Evolutionary conservation across 345 rosid genomes (phyloP), one percentile per base, ranked within the genome.

Genomic region (Aquilaria yunnanensis): DNA sequence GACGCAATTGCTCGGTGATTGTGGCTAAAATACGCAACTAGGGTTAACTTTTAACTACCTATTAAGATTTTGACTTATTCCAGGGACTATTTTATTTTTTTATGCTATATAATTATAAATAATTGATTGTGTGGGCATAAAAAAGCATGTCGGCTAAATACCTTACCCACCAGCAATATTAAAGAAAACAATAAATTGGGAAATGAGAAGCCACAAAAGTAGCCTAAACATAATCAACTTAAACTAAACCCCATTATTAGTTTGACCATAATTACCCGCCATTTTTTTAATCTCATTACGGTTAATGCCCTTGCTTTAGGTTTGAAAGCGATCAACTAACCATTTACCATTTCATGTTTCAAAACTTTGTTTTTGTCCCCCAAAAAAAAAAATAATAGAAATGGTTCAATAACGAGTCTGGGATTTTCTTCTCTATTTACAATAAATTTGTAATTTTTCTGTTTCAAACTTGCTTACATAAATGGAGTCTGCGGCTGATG

Each of bases 61-160:
- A 6, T 45, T 32, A 34, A 58, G 74, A 77, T 53, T 67, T 66
- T 37, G 43, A 37, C 43, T 71, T 48, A 14, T 23, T 51, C 23
- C 46, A 46, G 47, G 61, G 64, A 43, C 30, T 23, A 43, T 34
- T 68, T 14, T 33, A 2, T 46, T 46, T 10, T 32, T 23, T 30
- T 23, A 51, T 16, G 34, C 3, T 37, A 37, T 23, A 23, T 23
- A 23, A 23, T 23, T 23, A 23, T 23, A 23, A 23, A 23, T 46
- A 45, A 30, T 64, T 37, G 43, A 62, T 59, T 59, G 51, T 30
- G 77, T 43, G 56, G 66, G 50, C 70, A 65, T 45, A 59, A 53
- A 67, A 41, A 66, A 41, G 33, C 61, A 37, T 75, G 82, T 73
- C 78, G 80, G 74, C 75, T 81, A n/a, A 56, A 55, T 65, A 70